Conservation (phyloP, 805 yeast species). For the Teunomyces aglyptinius region DNA sequence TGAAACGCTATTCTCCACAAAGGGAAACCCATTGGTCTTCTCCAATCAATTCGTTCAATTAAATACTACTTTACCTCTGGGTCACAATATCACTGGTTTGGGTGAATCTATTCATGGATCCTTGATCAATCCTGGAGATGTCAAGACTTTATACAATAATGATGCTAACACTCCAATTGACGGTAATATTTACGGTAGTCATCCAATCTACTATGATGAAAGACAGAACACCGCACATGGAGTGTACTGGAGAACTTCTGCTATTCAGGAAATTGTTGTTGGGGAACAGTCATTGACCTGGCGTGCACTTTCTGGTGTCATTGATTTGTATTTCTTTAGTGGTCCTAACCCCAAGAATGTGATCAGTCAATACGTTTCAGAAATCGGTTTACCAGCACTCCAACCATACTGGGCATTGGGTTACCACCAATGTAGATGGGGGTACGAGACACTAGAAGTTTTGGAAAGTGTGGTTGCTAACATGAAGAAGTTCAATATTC, state of each 20-base stretch:
- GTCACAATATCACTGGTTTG: slow-evolving; percentile 27
- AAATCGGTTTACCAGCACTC: slow-evolving; percentile 22
- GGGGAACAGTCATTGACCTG: slow-evolving; percentile 25
- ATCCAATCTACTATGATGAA: slow-evolving; percentile 31
- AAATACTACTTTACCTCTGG: slow-evolving; percentile 24
- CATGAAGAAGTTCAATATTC: slow-evolving; percentile 17
- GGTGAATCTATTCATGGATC: slow-evolving; percentile 32
- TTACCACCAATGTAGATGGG: slow-evolving; percentile 27
- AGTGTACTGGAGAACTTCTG: slow-evolving; percentile 29
- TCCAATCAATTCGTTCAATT: slow-evolving; percentile 32
- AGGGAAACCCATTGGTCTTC: slow-evolving; percentile 27
- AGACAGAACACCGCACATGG: slow-evolving; percentile 26
- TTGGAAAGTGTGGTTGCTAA: slow-evolving; percentile 17
- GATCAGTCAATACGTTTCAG: slow-evolving; percentile 19
- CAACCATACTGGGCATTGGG: slow-evolving; percentile 28
- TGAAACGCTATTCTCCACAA: slow-evolving; percentile 27
- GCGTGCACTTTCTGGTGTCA: slow-evolving; percentile 26
- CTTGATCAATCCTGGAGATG: slow-evolving; percentile 22
- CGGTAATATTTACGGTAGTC: slow-evolving; percentile 31
- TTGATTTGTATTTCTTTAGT: slow-evolving; percentile 25
- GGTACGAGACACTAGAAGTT: slow-evolving; percentile 17
- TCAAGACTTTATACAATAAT: slow-evolving; percentile 27
- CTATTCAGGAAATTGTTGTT: slow-evolving; percentile 26
- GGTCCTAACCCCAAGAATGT: slow-evolving; percentile 24
- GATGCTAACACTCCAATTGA: slow-evolving; percentile 26